phyloP scores from a whole-genome alignment of 2,329 filamentous ascomycete species.

The Talaromyces marneffei region DNA sequence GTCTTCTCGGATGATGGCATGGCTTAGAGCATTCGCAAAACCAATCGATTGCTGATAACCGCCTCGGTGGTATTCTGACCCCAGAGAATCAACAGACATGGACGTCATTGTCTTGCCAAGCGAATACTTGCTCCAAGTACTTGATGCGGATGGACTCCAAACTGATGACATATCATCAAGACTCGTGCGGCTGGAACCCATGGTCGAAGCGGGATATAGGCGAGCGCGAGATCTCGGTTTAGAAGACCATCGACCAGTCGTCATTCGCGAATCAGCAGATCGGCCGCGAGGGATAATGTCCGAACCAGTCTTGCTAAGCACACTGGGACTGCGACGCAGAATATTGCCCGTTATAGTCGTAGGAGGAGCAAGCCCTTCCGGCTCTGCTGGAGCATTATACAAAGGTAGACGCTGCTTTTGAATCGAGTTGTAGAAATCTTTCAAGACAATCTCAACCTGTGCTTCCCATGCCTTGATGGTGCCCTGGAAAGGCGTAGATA shows the following conservation, averaged over 20 bases:
- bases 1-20: conserved; percentile 87
- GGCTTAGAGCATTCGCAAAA: conserved; percentile 92
- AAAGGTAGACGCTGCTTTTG: conserved; percentile 79
- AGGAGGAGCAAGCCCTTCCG: conserved; percentile 25
- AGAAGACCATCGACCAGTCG: conserved; percentile 69
- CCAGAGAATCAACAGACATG: conserved; percentile 87
- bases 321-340: conserved; percentile 80
- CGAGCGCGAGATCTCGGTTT: conserved; percentile 79
- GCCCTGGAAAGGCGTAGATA: conserved; percentile 71
- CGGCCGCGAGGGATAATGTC: conserved; percentile 68
- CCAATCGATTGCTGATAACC: conserved; percentile 89
- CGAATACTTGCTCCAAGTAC: conserved; percentile 92
- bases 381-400: conserved; percentile 60
- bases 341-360: conserved; percentile 38
- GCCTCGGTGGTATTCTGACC: conserved; percentile 64
- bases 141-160: conserved; percentile 88
- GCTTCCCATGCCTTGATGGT: conserved; percentile 75
- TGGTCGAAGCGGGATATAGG: conserved; percentile 68
- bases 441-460: conserved; percentile 84
- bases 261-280: conserved; percentile 57
- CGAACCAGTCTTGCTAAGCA: conserved; percentile 87
- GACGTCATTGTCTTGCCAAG: conserved; percentile 85
- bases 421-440: conserved; percentile 87
- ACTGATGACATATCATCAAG: conserved; percentile 85
- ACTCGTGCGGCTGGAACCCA: conserved; percentile 88